phyloP scores from a whole-genome alignment of 2,329 filamentous ascomycete species.

The Juglanconis oblonga region DNA sequence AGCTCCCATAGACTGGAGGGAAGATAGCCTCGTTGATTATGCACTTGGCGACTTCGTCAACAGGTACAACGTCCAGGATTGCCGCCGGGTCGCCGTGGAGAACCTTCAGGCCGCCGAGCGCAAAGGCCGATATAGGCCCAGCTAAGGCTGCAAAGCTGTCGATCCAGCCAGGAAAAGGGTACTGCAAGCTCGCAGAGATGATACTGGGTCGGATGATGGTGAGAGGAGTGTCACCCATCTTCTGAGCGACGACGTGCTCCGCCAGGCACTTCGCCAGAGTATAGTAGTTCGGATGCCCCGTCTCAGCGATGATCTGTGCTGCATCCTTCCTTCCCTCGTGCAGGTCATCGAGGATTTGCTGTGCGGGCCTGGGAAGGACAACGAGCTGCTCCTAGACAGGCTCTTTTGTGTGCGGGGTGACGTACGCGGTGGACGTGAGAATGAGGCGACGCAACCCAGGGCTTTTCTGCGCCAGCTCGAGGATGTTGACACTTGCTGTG shows the following conservation, averaged over 20 bases:
- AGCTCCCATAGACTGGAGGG: not conserved
- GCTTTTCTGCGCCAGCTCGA: conserved; percentile 9
- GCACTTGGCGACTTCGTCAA: conserved; percentile 17
- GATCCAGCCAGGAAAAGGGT: conserved; percentile 19
- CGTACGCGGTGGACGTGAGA: conserved; percentile 17
- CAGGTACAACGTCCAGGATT: conserved; percentile 17
- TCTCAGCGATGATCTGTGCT: conserved; percentile 4
- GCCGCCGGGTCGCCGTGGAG: conserved; percentile 13
- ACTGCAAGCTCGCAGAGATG: conserved; percentile 12
- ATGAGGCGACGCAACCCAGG: conserved; percentile 7
- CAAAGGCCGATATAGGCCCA: conserved; percentile 14
- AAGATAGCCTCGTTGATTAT: conserved; percentile 13
- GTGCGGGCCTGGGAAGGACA: conserved; percentile 7
- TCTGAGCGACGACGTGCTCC: conserved; percentile 16
- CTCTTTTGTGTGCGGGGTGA: conserved; percentile 11
- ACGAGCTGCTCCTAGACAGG: conserved; percentile 16
- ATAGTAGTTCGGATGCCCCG: conserved; percentile 19
- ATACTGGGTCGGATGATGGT: conserved; percentile 20
- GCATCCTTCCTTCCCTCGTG: conserved; percentile 6
- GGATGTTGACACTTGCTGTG: conserved; percentile 13
- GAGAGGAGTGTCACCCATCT: conserved; percentile 5
- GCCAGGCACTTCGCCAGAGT: conserved; percentile 19
- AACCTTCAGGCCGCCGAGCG: conserved; percentile 15
- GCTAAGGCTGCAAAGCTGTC: conserved; percentile 18
- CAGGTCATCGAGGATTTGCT: conserved; percentile 6